Evolutionary conservation across 495 filamentous ascomycete species (phyloP).

Genomic region (Xylaria acuta): DNA sequence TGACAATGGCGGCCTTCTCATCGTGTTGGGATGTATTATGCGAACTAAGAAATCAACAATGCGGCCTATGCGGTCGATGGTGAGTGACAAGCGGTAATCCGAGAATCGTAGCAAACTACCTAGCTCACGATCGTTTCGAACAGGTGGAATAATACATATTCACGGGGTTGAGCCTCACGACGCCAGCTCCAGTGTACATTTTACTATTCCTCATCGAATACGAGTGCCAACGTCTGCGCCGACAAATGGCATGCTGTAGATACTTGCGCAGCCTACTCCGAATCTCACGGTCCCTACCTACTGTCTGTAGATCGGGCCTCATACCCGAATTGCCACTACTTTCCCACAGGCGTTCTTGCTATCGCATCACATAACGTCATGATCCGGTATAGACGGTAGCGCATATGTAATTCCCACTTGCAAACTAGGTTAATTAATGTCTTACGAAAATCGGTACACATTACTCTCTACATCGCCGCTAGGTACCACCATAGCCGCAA

Average conservation of each 20-base stretch:
- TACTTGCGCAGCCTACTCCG: neutral
- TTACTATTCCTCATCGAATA: neutral
- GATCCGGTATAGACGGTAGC: neutral
- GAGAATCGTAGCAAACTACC: neutral
- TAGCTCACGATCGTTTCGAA: neutral
- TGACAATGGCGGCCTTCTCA: neutral
- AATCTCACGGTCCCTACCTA: neutral
- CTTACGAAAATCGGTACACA: neutral
- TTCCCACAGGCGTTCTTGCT: neutral
- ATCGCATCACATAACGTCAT: constrained; percentile 4
- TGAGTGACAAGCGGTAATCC: neutral
- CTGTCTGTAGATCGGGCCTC: neutral
- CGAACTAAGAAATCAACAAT: neutral
- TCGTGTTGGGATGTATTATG: neutral
- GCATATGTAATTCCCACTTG: neutral
- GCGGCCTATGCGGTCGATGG: neutral
- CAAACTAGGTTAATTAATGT: neutral
- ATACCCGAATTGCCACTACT: neutral
- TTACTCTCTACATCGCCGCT: neutral
- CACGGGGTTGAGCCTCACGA: neutral
- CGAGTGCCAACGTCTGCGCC: neutral
- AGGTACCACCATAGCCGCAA: neutral
- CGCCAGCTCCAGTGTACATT: neutral
- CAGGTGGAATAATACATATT: neutral
- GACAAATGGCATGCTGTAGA: neutral